Evolutionary conservation across 75 land plant genomes (phyloP).

Genomic region (Picea sitchensis): DNA sequence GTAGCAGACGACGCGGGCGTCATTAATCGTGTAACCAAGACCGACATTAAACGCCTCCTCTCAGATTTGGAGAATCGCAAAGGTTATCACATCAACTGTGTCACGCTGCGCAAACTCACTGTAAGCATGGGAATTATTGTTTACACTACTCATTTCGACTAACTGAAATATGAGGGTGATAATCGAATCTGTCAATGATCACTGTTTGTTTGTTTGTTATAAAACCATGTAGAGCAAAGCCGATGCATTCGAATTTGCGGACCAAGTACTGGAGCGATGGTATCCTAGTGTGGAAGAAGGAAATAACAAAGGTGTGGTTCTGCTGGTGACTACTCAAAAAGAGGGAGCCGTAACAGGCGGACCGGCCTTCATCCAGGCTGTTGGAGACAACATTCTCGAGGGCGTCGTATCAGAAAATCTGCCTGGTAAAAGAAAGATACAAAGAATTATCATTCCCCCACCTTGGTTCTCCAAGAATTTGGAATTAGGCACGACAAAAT

Average conservation of each 20-base stretch:
- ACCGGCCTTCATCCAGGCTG: slow-evolving; percentile 79
- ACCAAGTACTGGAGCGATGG: slow-evolving; percentile 91
- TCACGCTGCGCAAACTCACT: slow-evolving; percentile 95
- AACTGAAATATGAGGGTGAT: too few species aligned
- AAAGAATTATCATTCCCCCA: too few species aligned
- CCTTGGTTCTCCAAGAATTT: too few species aligned
- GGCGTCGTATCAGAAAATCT: slow-evolving; percentile 91
- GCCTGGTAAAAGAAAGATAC: slow-evolving; percentile 43
- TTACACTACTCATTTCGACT: too few species aligned
- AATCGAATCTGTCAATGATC: too few species aligned
- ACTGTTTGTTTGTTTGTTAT: too few species aligned
- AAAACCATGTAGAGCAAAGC: slow-evolving; percentile 73
- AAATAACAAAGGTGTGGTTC: slow-evolving; percentile 85
- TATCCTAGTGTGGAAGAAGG: slow-evolving; percentile 97
- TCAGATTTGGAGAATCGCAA: slow-evolving; percentile 85
- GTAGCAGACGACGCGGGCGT: slow-evolving; percentile 93
- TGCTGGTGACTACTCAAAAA: slow-evolving; percentile 93
- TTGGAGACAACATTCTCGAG: slow-evolving; percentile 88
- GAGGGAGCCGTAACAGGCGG: slow-evolving; percentile 99
- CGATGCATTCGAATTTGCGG: slow-evolving; percentile 91
- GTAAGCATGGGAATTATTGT: slow-evolving; percentile 29
- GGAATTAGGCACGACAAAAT: too few species aligned
- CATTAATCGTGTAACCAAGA: slow-evolving; percentile 78
- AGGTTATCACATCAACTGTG: slow-evolving; percentile 63
- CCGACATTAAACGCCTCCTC: slow-evolving; percentile 80